Evolutionary conservation across 2,329 filamentous ascomycete species (phyloP).

Genomic region (Orbilia quercus): DNA sequence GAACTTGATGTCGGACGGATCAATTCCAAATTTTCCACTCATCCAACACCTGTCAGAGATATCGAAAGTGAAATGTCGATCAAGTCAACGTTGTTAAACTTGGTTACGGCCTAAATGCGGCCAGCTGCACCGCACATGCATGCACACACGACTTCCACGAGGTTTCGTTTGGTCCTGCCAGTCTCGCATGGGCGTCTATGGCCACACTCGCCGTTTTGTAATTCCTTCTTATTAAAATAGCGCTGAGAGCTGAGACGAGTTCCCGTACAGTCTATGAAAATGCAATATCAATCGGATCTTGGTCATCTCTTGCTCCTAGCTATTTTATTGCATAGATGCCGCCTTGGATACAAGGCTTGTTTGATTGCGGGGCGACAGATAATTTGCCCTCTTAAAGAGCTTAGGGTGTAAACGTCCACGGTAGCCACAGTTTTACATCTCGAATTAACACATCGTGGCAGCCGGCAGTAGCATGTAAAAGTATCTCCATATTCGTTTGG

Average conservation of each 20-base stretch:
- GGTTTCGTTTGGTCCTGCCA: slow-evolving; percentile 3
- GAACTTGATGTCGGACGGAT: background rate
- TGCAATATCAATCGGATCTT: slow-evolving; percentile 23
- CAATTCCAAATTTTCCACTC: background rate
- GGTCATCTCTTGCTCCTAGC: background rate
- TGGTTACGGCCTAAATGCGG: slow-evolving; percentile 27
- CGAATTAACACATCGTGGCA: too few species aligned
- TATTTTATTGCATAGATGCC: slow-evolving; percentile 25
- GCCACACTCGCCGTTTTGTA: slow-evolving; percentile 41
- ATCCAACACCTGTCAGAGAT: background rate
- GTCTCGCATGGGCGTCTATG: slow-evolving; percentile 31
- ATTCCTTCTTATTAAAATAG: slow-evolving; percentile 13
- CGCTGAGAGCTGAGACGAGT: background rate
- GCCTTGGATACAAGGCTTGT: background rate
- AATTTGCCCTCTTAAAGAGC: background rate
- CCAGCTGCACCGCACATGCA: slow-evolving; percentile 20
- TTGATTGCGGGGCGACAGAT: background rate
- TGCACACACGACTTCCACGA: background rate
- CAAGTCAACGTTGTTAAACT: too few species aligned
- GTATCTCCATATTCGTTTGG: too few species aligned
- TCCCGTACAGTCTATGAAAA: too few species aligned
- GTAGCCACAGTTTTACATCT: too few species aligned
- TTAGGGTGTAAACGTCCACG: background rate
- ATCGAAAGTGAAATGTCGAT: too few species aligned
- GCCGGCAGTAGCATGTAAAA: too few species aligned